Base-by-base conservation (phyloP, 768 basidiomycete species). In the Daedalea quercina region DNA sequence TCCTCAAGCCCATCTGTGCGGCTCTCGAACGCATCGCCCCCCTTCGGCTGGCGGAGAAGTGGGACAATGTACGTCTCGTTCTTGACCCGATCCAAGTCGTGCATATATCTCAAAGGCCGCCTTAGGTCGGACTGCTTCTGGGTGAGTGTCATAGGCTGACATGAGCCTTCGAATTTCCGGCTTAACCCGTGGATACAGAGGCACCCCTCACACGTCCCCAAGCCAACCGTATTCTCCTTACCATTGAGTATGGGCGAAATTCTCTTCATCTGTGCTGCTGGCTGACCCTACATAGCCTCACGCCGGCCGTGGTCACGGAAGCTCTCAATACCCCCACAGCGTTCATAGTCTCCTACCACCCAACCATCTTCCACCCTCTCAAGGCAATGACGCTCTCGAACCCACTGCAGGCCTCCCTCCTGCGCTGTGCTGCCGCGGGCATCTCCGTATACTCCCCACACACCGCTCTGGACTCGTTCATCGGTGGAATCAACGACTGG, bases 401-500 rank as follows among this genome's bases (percentile, higher is more conserved):
- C 56, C 80, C 92, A 0, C 73, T 97, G 9, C 93, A 95, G 69
- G 67, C 79, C 1, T 87, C 86, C 3, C 76, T 98, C 22, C 78
- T 98, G 4, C 77, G 73, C 51, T 90, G 94, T 56, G 84, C 85
- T 0, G 85, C 90, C 1, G 76, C 81, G 12, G 94, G 94, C 0
- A 85, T 97, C 52, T 87, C 86, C 1, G 78, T 97, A 3, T 95
- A 89, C 70, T 79, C 78, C 37, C 92, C 95, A 2, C 95, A 98
- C 69, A 91, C 89, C 0, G 81, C 91, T 0, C 76, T 96, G 17
- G 95, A 98, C 69, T 77, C 76, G n/a, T 82, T 89, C 1, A 76
- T 79, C 60, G 88, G 80, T 4, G 94, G 95, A 0, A 80, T 95
- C 50, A 96, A 95, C 63, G 92, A 94, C 69, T 96, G 90, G 89